Base-by-base conservation (phyloP, 306 rosid genomes). In the Pterocarpus macrocarpus region DNA sequence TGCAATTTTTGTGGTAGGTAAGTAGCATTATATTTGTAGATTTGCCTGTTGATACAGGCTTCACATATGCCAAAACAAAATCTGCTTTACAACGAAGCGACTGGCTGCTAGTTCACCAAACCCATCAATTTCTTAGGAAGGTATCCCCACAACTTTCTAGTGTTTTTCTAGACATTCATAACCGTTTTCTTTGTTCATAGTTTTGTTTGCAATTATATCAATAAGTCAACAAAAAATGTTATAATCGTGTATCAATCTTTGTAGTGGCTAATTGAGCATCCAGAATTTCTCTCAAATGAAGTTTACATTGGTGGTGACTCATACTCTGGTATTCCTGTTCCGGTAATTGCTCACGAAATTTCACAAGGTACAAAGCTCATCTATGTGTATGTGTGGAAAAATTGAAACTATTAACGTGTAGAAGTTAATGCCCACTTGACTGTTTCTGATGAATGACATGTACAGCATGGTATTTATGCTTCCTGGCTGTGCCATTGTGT, bases 191-290 rank as follows among this genome's bases (percentile, higher is more conserved):
- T 34, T 16, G 7, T 34, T 33, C 5, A 1, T n/a, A n/a, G 1
- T n/a, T n/a, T 68, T 69, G 8, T n/a, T 63, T 64, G 38, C 3
- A 49, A 9, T 69, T 53, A 44, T 32, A 17, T 22, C 33, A 49
- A 2, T 15, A 52, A 8, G 10, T 69, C 9, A 44, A 55, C n/a
- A 11, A 22, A 47, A 52, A 28, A 28, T 34, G 22, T n/a, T 3
- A 59, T 32, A 5, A 17, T 36, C 3, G 28, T 70, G 34, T 76
- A 41, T 14, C 8, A 76, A 52, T 81, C 14, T 78, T 73, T 86
- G 79, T 41, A 94, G 98, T 94, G 98, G 98, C 45, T 91, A 69
- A 44, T 85, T 41, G 84, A 80, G 78, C 97, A 92, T 76, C 90
- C 96, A 16, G 80, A 82, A 57, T 92, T 92, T 69, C 66, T 53